Conservation (phyloP, 2,329 filamentous ascomycete genomes). For the Fulvia fulva region DNA sequence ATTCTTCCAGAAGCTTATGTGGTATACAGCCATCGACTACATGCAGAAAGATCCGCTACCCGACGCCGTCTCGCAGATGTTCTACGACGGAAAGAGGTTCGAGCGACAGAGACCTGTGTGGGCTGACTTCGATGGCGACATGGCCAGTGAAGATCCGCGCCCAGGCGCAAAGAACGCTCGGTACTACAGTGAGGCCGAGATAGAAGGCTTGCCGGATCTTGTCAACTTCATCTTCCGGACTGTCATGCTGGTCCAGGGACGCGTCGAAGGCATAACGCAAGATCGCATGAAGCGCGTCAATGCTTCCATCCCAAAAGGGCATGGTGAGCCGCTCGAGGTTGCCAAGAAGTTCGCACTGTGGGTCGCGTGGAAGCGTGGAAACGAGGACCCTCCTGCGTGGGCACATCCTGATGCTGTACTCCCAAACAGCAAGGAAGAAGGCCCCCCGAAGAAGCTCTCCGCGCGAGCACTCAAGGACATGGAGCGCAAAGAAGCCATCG, state of each 20-base stretch:
- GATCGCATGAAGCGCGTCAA: slow-evolving; percentile 58
- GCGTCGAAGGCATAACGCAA: slow-evolving; percentile 57
- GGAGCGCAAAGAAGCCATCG: slow-evolving; percentile 50
- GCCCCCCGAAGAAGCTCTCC: slow-evolving; percentile 52
- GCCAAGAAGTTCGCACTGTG: slow-evolving; percentile 60
- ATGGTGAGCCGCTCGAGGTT: slow-evolving; percentile 58
- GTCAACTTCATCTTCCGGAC: slow-evolving; percentile 60
- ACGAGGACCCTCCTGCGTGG: slow-evolving; percentile 60
- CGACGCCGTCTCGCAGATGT: slow-evolving; percentile 50
- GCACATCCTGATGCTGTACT: slow-evolving; percentile 55
- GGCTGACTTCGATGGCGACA: slow-evolving; percentile 53
- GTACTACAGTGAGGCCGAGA: slow-evolving; percentile 60
- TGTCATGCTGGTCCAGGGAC: slow-evolving; percentile 58
- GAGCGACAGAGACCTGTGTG: slow-evolving; percentile 54
- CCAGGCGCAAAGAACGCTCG: slow-evolving; percentile 52
- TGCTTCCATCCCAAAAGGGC: slow-evolving; percentile 59
- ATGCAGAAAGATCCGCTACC: slow-evolving; percentile 63
- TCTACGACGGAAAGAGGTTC: slow-evolving; percentile 55
- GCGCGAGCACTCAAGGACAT: slow-evolving; percentile 53
- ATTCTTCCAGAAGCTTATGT: slow-evolving; percentile 66
- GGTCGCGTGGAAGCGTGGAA: slow-evolving; percentile 65
- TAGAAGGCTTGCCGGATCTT: slow-evolving; percentile 58
- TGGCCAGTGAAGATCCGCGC: slow-evolving; percentile 47
- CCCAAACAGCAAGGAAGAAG: slow-evolving; percentile 47
- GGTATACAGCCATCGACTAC: slow-evolving; percentile 63